A percentile compares a stretch with the other conserved stretches of the same genome.
These are phyloP conservation scores for Phytopythium litorale DNA, from an alignment of 352 stramenopile genomes.

Conservation along the genomic window DNA sequence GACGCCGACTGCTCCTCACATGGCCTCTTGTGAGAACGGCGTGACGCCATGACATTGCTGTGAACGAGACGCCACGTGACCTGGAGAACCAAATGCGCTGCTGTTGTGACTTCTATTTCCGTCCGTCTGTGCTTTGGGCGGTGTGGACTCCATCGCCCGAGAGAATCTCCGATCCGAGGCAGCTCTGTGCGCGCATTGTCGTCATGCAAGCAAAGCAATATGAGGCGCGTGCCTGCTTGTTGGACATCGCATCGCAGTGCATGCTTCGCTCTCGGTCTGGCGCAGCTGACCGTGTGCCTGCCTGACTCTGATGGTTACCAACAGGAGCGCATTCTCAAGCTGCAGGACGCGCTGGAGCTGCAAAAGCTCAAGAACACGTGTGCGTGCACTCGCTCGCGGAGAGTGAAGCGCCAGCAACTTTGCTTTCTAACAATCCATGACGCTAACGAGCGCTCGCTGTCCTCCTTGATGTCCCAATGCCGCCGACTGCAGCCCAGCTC, in stretches of 20 bases:
- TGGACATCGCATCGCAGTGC: not conserved
- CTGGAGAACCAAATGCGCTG: not conserved
- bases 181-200: not conserved
- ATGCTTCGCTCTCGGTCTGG: not conserved
- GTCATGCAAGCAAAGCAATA: constrained; percentile 70
- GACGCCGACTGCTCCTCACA: too few species aligned
- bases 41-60: too few species aligned
- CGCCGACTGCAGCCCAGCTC: constrained; percentile 39
- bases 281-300: not conserved
- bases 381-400: constrained; percentile 14
- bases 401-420: not conserved
- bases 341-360: constrained; percentile 72
- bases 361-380: constrained; percentile 83
- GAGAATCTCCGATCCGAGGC: too few species aligned
- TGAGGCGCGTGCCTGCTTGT: constrained; percentile 17
- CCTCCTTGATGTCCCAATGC: not conserved
- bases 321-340: constrained; percentile 73
- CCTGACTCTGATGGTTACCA: too few species aligned
- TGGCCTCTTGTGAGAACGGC: too few species aligned
- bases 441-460: not conserved
- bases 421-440: not conserved
- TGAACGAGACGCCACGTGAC: too few species aligned
- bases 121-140: not conserved
- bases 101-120: not conserved
- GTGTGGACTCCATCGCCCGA: too few species aligned